Conservation (phyloP, 257 asterid genomes). For the Datura wrightii region DNA sequence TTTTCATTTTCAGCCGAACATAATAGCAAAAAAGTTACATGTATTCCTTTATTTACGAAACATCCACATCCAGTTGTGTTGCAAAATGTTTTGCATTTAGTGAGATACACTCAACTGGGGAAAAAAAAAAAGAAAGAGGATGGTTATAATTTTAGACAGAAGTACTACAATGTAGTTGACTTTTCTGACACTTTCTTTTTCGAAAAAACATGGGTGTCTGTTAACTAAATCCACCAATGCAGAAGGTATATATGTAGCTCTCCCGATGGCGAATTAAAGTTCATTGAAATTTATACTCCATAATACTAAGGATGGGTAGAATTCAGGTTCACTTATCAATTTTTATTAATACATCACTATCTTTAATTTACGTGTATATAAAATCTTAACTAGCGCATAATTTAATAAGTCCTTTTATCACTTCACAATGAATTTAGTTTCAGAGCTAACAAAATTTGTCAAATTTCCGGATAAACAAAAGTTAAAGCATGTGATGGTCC, state of each 20-base stretch:
- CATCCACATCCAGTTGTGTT: constrained; percentile 6
- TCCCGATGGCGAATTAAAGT: background rate
- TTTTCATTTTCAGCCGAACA: background rate
- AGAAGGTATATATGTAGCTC: background rate
- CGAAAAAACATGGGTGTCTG: background rate
- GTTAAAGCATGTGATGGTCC: background rate
- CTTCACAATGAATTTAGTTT: background rate
- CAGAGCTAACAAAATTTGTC: background rate
- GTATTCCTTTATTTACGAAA: background rate
- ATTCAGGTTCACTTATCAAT: background rate
- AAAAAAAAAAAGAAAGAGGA: background rate
- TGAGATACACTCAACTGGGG: background rate
- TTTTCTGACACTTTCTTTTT: background rate
- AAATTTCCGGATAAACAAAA: background rate
- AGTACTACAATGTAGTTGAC: background rate
- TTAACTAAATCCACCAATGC: constrained; percentile 5
- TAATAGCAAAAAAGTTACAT: background rate
- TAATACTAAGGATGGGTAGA: background rate
- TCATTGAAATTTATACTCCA: background rate
- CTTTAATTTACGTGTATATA: background rate
- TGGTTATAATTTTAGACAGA: background rate
- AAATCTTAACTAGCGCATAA: background rate
- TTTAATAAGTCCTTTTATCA: constrained; percentile 10
- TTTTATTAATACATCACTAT: background rate
- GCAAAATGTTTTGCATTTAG: background rate